Base-by-base conservation (phyloP, 2,329 filamentous ascomycete genomes). In the Helicocarpus griseus region DNA sequence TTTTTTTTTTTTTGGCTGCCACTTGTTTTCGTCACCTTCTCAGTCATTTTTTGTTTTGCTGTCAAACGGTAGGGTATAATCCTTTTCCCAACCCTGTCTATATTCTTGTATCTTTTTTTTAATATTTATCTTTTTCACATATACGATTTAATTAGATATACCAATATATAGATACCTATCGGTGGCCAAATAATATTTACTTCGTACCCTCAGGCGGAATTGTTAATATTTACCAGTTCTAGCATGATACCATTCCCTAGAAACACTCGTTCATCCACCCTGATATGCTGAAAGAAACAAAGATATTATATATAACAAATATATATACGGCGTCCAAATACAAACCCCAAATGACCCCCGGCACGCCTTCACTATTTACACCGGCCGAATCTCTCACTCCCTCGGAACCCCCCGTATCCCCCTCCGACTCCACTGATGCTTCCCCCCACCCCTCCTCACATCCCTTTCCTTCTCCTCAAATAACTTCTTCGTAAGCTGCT, bases 391-490 rank as follows among this genome's bases (percentile, higher is more conserved):
- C 17, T 8, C 13, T 39, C 36, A 39, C 4, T 17, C 36, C 14
- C 4, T 2, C 36, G 5, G 13, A n/a, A n/a, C 13, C 13, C 14
- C 17, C 13, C 36, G 7, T 8, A 13, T 19, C 22, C 49, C 53
- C 58, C 62, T 68, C 66, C 68, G 72, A 57, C 68, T 71, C 75
- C 75, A 77, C 58, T 76, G 73, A 60, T 77, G 75, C 48, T 54
- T 57, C 57, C 65, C 63, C 17, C 46, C 55, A 43, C 58, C 60
- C 50, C 66, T 67, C 8, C 57, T 63, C 21, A 54, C 44, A 46
- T 58, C 63, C 46, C 81, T 72, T 54, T 75, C 69, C 64, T 81
- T 82, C 73, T 86, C 82, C 46, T 79, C 75, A 58, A 73, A 85
- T 58, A 86, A 59, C 55, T 76, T 73, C 58, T 75, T 75, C 0